Evolutionary conservation across 352 stramenopile species (phyloP).

Genomic region (Phytopythium boreale): DNA sequence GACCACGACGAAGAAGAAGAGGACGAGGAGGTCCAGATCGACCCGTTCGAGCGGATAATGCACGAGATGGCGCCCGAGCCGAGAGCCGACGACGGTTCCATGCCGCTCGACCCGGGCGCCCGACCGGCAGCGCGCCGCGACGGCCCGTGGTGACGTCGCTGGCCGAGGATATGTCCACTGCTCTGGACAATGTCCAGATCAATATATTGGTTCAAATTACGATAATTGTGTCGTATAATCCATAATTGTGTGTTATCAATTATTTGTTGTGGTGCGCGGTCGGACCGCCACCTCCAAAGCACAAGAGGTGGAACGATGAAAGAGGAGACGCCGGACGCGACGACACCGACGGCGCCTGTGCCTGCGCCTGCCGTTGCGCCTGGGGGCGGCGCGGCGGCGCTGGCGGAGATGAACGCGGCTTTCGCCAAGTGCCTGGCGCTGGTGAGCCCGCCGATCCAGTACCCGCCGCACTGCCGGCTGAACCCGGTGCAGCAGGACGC

Average conservation of each 20-base stretch:
- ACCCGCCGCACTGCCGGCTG: conserved; percentile 79
- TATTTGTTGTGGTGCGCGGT: too few species aligned
- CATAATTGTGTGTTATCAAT: too few species aligned
- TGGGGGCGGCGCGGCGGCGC: conserved; percentile 27
- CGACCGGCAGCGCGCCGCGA: not conserved
- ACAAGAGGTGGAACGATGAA: conserved; percentile 13
- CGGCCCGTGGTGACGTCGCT: too few species aligned
- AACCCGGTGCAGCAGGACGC: conserved; percentile 80
- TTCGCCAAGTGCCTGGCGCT: conserved; percentile 75
- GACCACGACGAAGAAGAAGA: conserved; percentile 17
- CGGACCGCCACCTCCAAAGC: too few species aligned
- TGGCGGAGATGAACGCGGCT: conserved; percentile 70
- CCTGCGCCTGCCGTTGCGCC: not conserved
- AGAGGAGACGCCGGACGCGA: conserved; percentile 15
- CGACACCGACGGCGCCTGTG: not conserved
- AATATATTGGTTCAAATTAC: too few species aligned
- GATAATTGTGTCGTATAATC: too few species aligned
- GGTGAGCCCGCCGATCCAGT: conserved; percentile 78
- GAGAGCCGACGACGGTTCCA: conserved; percentile 1
- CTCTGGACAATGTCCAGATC: too few species aligned
- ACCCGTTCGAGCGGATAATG: conserved; percentile 22
- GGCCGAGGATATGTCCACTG: too few species aligned
- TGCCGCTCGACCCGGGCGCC: not conserved
- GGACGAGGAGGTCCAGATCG: conserved; percentile 25
- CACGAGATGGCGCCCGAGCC: conserved; percentile 42